Evolutionary conservation across 148 eudicot species (phyloP), one percentile per base, ranked within the genome.

Genomic region (Fagopyrum tataricum): DNA sequence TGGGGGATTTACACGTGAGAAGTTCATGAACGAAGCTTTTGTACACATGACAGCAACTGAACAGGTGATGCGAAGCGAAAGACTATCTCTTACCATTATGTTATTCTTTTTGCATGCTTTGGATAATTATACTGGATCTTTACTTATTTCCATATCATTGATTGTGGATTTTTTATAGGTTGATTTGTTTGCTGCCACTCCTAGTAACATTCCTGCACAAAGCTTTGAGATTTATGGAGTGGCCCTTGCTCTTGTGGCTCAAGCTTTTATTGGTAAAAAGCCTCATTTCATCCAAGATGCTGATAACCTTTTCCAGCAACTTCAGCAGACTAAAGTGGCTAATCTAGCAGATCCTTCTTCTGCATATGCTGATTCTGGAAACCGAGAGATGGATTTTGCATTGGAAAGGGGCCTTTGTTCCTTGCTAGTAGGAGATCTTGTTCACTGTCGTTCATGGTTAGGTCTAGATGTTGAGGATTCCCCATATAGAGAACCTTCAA

Each of bases 351-450:
- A 83, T 85, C 74, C 90, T 74, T 69, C 75, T 18, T 73, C 87
- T 74, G 70, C 67, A 39, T 77, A 88, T 70, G 55, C 77, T 76
- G 78, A 71, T 31, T 78, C 71, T 21, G 90, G 80, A 73, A 87
- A 77, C 74, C 82, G 87, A 5, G 97, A 92, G 80, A 81, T 85
- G 72, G 97, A 96, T 79, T 96, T 92, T 77, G 88, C 97, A 31
- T 73, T 90, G 75, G 99, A 92, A 78, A 90, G 99, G 79, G 99
- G 96, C 72, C 99, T 96, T 46, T 96, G 99, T 76, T 86, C 99
- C 40, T 85, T 96, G 75, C 89, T 96, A 24, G 90, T 92, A n/a
- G 99, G 99, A n/a, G 90, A 96, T 76, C 88, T 96, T 73, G 97
- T 90, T 72, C 86, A 90, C 47, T 96, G 97, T 70, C 94, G 99